Percentiles rank a stretch among this genome's conserved stretches.
Evolutionary conservation across 1,284 basidiomycete species (phyloP).

Genomic region (Malassezia cuniculi): DNA sequence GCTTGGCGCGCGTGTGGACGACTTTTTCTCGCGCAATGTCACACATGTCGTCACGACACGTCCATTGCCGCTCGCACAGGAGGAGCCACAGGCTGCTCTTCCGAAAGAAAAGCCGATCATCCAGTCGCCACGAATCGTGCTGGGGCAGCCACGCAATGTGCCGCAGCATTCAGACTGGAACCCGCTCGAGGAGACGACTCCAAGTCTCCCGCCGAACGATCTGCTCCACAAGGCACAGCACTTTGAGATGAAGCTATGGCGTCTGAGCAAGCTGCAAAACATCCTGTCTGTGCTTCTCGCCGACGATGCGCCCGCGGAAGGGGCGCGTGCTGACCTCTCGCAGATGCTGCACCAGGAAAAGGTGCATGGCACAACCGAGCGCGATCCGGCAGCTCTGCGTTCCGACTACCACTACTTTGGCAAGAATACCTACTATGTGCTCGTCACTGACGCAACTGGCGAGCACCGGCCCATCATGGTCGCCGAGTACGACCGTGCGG

Average conservation of each 20-base stretch:
- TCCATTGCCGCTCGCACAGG: constrained; percentile 13
- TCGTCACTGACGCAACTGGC: constrained; percentile 77
- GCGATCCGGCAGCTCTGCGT: constrained; percentile 73
- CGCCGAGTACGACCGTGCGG: constrained; percentile 49
- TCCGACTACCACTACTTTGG: constrained; percentile 81
- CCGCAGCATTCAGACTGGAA: constrained; percentile 41
- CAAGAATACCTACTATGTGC: constrained; percentile 62
- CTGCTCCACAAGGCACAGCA: constrained; percentile 63
- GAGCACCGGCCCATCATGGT: constrained; percentile 54
- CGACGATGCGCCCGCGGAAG: constrained; percentile 11
- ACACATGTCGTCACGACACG: constrained; percentile 41
- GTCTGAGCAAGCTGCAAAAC: constrained; percentile 46
- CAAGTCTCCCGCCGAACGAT: constrained; percentile 47
- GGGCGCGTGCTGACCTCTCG: constrained; percentile 41
- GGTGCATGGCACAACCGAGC: constrained; percentile 72
- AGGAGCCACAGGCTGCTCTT: constrained; percentile 5
- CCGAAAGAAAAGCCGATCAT: constrained; percentile 2
- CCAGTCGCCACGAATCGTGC: constrained; percentile 4
- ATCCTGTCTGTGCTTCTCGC: constrained; percentile 15
- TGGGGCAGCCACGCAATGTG: neutral
- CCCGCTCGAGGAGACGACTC: constrained; percentile 32
- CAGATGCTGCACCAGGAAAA: constrained; percentile 72
- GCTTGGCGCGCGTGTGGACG: constrained; percentile 36
- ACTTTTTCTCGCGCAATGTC: constrained; percentile 39
- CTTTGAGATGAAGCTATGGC: constrained; percentile 83